phyloP scores from a whole-genome alignment of 352 stramenopile species.

The Globisporangium cystogenes region DNA sequence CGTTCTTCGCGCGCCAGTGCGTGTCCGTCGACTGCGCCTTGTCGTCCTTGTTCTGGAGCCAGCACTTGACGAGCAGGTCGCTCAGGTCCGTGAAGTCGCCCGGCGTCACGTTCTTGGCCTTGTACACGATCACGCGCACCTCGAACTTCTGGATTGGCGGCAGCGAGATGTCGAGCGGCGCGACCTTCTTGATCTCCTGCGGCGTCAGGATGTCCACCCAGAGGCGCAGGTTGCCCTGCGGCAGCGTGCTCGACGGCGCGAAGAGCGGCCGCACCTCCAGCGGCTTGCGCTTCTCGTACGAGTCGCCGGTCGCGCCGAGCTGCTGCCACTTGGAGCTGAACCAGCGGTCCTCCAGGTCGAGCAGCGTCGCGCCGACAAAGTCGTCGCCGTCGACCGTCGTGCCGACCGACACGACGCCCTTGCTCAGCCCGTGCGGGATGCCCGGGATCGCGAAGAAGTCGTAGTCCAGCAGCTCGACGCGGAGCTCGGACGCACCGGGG shows the following conservation, averaged over 20 bases:
- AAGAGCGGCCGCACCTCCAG: constrained; percentile 60
- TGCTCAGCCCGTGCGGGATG: constrained; percentile 45
- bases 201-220: constrained; percentile 90
- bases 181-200: constrained; percentile 58
- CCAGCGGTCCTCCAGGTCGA: constrained; percentile 92
- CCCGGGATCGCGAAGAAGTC: constrained; percentile 65
- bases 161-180: constrained; percentile 76
- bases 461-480: constrained; percentile 65
- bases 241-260: constrained; percentile 62
- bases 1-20: constrained; percentile 93
- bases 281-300: constrained; percentile 45
- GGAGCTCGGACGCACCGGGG: constrained; percentile 65
- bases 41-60: constrained; percentile 78
- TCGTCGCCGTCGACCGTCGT: constrained; percentile 70
- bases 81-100: constrained; percentile 83
- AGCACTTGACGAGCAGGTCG: constrained; percentile 89
- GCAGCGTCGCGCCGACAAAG: constrained; percentile 88
- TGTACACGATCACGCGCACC: constrained; percentile 92
- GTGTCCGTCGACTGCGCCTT: constrained; percentile 87
- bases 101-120: constrained; percentile 82
- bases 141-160: constrained; percentile 75
- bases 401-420: constrained; percentile 37
- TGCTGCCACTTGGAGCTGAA: constrained; percentile 86
- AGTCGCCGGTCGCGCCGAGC: constrained; percentile 34
- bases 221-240: constrained; percentile 66